Conservation (phyloP, 1,284 basidiomycete species). For the Tilletia caries region DNA sequence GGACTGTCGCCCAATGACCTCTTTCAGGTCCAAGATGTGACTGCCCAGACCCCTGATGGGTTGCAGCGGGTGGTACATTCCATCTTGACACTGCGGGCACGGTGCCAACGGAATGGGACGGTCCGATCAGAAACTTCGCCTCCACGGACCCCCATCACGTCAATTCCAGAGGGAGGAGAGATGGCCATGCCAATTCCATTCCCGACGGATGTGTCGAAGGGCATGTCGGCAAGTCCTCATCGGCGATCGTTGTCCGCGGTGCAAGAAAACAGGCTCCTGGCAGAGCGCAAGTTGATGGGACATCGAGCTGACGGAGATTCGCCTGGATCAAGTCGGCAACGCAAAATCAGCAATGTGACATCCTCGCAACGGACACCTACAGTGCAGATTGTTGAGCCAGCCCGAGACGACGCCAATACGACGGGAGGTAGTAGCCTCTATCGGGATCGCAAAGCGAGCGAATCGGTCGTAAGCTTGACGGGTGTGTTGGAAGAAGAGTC, state of each 20-base stretch:
- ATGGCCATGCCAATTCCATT: background rate
- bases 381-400: slow-evolving; percentile 39
- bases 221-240: background rate
- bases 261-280: slow-evolving; percentile 30
- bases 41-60: slow-evolving; percentile 34
- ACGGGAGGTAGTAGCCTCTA: slow-evolving; percentile 24
- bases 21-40: slow-evolving; percentile 39
- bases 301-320: slow-evolving; percentile 19
- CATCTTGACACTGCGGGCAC: slow-evolving; percentile 24
- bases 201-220: background rate
- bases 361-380: slow-evolving; percentile 22
- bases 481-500: slow-evolving; percentile 39
- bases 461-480: slow-evolving; percentile 41
- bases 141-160: background rate
- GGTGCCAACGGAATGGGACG: background rate
- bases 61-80: slow-evolving; percentile 37
- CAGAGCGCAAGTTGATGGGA: slow-evolving; percentile 31
- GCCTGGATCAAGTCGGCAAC: slow-evolving; percentile 15
- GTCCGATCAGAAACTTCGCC: background rate
- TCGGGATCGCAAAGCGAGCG: slow-evolving; percentile 43
- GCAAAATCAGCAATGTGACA: slow-evolving; percentile 25
- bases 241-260: slow-evolving; percentile 8
- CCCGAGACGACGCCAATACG: slow-evolving; percentile 31
- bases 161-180: background rate
- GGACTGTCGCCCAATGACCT: slow-evolving; percentile 38